phyloP scores from a whole-genome alignment of 2,329 filamentous ascomycete species.

The Penicillium janthinellum region DNA sequence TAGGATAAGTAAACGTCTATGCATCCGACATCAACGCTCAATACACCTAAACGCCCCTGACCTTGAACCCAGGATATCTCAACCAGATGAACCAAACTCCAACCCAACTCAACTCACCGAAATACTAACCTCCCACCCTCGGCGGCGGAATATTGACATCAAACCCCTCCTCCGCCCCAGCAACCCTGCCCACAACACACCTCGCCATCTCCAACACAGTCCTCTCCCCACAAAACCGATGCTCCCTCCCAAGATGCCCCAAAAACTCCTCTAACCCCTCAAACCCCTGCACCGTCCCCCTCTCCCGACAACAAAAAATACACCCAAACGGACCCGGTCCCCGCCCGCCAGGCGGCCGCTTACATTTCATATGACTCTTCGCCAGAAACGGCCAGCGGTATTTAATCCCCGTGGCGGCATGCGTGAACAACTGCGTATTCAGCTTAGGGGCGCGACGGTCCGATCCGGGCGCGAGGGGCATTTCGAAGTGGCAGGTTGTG shows the following conservation, averaged over 20 bases:
- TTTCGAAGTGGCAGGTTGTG: conserved; percentile 48
- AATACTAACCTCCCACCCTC: not conserved
- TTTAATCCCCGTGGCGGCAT: conserved; percentile 38
- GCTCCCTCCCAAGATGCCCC: conserved; percentile 46
- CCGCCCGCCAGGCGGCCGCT: conserved; percentile 25
- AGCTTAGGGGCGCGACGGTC: conserved; percentile 18
- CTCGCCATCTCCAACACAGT: conserved; percentile 39
- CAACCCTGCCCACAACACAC: conserved; percentile 47
- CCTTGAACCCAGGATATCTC: not conserved
- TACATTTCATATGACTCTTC: conserved; percentile 47
- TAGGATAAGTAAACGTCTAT: not conserved
- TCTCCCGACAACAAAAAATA: conserved; percentile 50
- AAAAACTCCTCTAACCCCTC: conserved; percentile 47
- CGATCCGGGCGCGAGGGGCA: conserved; percentile 27
- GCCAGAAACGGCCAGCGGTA: conserved; percentile 53
- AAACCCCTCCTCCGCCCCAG: conserved; percentile 46
- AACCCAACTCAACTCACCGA: not conserved
- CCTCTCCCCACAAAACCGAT: conserved; percentile 33
- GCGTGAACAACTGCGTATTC: conserved; percentile 34
- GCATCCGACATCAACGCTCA: not conserved
- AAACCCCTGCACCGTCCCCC: conserved; percentile 39
- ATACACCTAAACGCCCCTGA: not conserved
- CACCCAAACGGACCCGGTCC: conserved; percentile 42
- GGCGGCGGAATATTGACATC: conserved; percentile 50
- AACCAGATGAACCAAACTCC: not conserved